Conservation (phyloP, 2,329 filamentous ascomycete genomes). For the Pseudocercospora macadamiae region DNA sequence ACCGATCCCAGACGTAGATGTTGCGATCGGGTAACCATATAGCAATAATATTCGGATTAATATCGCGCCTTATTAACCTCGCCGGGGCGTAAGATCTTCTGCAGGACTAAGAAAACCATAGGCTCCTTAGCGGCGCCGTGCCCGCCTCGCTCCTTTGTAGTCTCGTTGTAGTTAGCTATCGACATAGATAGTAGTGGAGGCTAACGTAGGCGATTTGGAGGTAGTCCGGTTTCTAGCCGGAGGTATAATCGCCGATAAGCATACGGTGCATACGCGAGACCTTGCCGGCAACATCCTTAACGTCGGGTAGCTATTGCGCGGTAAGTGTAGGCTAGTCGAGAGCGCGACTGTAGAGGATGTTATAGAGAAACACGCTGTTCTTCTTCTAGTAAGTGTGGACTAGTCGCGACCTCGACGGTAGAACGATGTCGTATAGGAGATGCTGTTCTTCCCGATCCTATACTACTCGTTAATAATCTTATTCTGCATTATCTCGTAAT, state of each 20-base stretch:
- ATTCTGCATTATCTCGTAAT: constrained; percentile 61
- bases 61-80: constrained; percentile 99
- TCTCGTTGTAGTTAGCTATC: constrained; percentile 84
- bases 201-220: constrained; percentile 93
- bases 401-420: too few species aligned
- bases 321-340: constrained; percentile 97
- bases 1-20: constrained; percentile 92
- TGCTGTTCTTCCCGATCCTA: too few species aligned
- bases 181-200: constrained; percentile 72
- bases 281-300: constrained; percentile 81
- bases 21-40: constrained; percentile 86
- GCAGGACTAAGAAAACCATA: constrained; percentile 87
- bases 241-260: constrained; percentile 92
- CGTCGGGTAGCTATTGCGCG: constrained; percentile 96
- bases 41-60: constrained; percentile 94
- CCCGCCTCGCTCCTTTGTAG: constrained; percentile 89
- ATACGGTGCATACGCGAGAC: constrained; percentile 86
- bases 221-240: constrained; percentile 82
- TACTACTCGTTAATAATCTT: constrained; percentile 98
- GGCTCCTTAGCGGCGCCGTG: constrained; percentile 78
- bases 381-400: too few species aligned
- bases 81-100: constrained; percentile 93
- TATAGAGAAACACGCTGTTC: constrained; percentile 97
- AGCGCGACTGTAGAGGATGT: constrained; percentile 92
- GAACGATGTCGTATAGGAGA: too few species aligned